These are phyloP conservation scores for Oryza officinalis DNA, from an alignment of 176 grass and related monocot species.

Conservation along the genomic window DNA sequence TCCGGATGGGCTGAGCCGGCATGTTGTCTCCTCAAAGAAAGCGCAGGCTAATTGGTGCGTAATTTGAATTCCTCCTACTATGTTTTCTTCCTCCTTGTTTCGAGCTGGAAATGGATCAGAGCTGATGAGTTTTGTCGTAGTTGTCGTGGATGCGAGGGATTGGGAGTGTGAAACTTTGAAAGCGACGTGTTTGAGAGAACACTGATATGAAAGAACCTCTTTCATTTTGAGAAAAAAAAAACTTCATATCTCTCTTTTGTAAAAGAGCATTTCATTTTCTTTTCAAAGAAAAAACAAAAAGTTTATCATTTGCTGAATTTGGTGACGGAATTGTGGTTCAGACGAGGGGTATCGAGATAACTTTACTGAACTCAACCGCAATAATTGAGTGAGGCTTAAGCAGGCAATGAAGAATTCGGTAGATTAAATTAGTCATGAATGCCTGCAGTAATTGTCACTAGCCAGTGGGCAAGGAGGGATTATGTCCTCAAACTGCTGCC, in stretches of 20 bases:
- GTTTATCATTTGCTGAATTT: not conserved
- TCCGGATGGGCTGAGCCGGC: slow-evolving; percentile 63
- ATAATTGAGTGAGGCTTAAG: no score
- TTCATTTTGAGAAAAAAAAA: no score
- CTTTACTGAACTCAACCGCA: not conserved
- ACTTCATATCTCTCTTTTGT: no score
- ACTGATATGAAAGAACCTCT: not conserved
- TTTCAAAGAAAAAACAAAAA: not conserved
- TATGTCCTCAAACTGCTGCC: not conserved
- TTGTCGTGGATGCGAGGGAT: not conserved
- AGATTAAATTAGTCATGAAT: not conserved
- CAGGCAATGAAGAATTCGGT: not conserved
- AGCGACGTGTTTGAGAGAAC: not conserved
- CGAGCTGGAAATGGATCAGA: not conserved
- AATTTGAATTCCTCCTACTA: not conserved
- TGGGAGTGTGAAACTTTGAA: not conserved
- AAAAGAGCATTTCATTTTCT: not conserved
- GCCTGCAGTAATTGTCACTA: not conserved
- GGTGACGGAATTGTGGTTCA: not conserved
- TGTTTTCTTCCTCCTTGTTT: not conserved
- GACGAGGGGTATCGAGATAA: not conserved
- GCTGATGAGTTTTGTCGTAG: not conserved
- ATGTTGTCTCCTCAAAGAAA: slow-evolving; percentile 85
- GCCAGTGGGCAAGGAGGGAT: not conserved
- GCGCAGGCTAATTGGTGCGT: slow-evolving; percentile 82